phyloP scores from a whole-genome alignment of 352 stramenopile genomes.

The Pythium chondricola region DNA sequence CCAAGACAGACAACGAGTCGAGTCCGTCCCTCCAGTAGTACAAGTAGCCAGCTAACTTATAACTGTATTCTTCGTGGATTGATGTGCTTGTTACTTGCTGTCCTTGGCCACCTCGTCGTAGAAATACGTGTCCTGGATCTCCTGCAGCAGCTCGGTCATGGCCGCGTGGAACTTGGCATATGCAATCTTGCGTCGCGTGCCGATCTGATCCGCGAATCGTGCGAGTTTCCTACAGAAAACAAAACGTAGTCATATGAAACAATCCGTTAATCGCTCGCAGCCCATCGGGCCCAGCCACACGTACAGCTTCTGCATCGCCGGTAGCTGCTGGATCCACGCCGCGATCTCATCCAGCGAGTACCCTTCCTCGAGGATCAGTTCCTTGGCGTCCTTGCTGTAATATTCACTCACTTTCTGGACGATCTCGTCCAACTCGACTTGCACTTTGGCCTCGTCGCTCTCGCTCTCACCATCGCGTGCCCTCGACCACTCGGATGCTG shows the following conservation, averaged over 20 bases:
- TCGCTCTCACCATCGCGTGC: constrained; percentile 1
- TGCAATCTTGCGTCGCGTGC: constrained; percentile 36
- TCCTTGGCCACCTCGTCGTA: constrained; percentile 38
- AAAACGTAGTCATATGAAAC: not conserved
- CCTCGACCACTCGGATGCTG: constrained; percentile 17
- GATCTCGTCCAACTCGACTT: constrained; percentile 71
- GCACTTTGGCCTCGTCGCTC: constrained; percentile 57
- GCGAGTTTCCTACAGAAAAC: constrained; percentile 84
- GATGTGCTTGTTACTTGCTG: constrained; percentile 26
- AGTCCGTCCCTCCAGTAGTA: no score
- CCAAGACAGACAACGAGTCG: not conserved
- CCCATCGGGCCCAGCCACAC: no score
- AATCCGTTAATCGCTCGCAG: no score
- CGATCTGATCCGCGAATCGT: constrained; percentile 73
- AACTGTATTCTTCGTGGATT: constrained; percentile 4
- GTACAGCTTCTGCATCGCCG: constrained; percentile 79
- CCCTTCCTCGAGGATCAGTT: constrained; percentile 56
- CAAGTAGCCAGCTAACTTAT: no score
- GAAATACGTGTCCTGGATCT: constrained; percentile 64
- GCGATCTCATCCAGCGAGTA: constrained; percentile 74
- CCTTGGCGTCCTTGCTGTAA: constrained; percentile 74
- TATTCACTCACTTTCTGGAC: constrained; percentile 71
- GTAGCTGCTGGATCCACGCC: constrained; percentile 68
- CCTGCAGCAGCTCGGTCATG: constrained; percentile 68
- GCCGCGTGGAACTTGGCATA: constrained; percentile 66